These are phyloP conservation scores for Aspergillus proliferans DNA, from an alignment of 2,329 filamentous ascomycete species.

Conservation along the genomic window DNA sequence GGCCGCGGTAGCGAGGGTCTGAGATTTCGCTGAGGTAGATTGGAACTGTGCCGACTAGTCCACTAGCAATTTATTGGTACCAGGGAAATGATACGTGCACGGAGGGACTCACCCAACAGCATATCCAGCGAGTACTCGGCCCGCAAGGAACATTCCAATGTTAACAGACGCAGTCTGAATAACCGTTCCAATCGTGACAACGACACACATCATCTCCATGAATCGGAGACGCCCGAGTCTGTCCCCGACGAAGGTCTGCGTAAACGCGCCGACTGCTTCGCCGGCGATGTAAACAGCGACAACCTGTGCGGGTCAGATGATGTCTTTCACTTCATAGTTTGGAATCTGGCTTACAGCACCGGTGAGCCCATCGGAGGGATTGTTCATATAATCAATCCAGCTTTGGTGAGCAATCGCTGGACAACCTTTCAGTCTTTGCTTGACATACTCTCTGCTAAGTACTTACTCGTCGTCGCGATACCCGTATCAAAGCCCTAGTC, in stretches of 20 bases:
- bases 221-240: constrained; percentile 49
- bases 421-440: not conserved
- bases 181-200: constrained; percentile 50
- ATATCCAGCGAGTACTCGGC: constrained; percentile 43
- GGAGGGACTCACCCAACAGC: constrained; percentile 37
- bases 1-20: constrained; percentile 43
- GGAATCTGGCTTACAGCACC: constrained; percentile 40
- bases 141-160: constrained; percentile 50
- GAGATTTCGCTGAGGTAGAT: constrained; percentile 53
- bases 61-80: constrained; percentile 21
- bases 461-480: constrained; percentile 53
- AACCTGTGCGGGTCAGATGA: constrained; percentile 29
- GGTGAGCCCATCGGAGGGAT: constrained; percentile 50
- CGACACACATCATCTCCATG: constrained; percentile 49
- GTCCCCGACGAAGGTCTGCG: constrained; percentile 51
- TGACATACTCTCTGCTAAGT: not conserved
- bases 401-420: constrained; percentile 54
- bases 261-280: constrained; percentile 50
- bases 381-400: constrained; percentile 54
- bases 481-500: constrained; percentile 55
- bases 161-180: constrained; percentile 52
- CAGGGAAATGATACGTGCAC: not conserved
- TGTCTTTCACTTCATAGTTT: not conserved
- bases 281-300: constrained; percentile 56
- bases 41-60: constrained; percentile 47